A percentile compares a stretch with the other conserved stretches of the same genome.
These are phyloP conservation scores for Remersonia thermophila DNA, from an alignment of 2,329 filamentous ascomycete genomes.

Conservation along the genomic window DNA sequence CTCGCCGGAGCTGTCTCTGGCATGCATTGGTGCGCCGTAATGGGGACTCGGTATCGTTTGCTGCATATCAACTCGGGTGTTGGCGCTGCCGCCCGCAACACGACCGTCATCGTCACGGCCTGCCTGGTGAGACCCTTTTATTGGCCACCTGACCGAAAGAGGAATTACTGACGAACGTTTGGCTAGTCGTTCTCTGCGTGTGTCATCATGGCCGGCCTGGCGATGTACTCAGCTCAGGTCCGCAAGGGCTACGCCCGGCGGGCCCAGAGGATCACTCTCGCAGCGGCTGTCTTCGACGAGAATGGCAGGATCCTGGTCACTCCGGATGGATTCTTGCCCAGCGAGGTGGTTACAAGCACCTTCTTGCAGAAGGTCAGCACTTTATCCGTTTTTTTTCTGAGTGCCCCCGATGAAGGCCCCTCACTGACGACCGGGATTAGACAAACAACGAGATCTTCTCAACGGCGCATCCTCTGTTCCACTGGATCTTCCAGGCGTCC, in stretches of 20 bases:
- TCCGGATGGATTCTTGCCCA: conserved; percentile 56
- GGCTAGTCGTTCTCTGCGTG: conserved; percentile 51
- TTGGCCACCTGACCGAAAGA: background rate
- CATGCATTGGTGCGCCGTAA: conserved; percentile 76
- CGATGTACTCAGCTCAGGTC: conserved; percentile 39
- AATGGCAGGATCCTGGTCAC: conserved; percentile 56
- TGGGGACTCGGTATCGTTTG: conserved; percentile 56
- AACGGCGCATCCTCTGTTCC: conserved; percentile 64
- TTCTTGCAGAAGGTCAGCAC: conserved; percentile 50
- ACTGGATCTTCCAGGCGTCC: conserved; percentile 77
- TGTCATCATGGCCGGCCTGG: conserved; percentile 43
- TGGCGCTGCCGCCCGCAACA: conserved; percentile 41
- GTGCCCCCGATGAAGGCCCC: too few species aligned
- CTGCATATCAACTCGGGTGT: conserved; percentile 30
- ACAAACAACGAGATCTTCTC: conserved; percentile 64
- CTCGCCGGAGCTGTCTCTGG: conserved; percentile 66
- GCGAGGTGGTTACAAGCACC: conserved; percentile 65
- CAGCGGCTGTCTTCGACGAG: conserved; percentile 53
- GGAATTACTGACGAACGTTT: conserved; percentile 2
- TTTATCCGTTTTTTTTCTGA: background rate
- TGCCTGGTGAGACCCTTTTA: conserved; percentile 42
- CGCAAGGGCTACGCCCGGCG: conserved; percentile 43
- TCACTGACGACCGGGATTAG: too few species aligned
- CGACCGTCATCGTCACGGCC: conserved; percentile 62
- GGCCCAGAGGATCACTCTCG: conserved; percentile 48